Evolutionary conservation across 75 land plant genomes (phyloP).

Genomic region (Sequoia sempervirens): DNA sequence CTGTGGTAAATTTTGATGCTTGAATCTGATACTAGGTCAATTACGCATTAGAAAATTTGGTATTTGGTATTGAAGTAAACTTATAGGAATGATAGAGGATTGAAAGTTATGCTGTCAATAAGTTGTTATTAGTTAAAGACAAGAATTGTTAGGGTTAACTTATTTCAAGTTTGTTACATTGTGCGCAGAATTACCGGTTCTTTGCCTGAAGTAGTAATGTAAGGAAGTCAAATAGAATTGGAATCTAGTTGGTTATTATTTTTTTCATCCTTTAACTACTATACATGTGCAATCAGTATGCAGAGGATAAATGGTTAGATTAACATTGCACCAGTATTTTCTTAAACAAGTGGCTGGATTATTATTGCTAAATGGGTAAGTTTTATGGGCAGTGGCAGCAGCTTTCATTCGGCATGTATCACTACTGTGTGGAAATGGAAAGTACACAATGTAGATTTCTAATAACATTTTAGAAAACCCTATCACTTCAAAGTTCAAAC

Average conservation of each 20-base stretch:
- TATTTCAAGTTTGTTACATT: background rate
- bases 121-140: no score
- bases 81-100: no score
- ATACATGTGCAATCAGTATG: background rate
- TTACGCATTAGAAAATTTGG: no score
- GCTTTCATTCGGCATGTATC: background rate
- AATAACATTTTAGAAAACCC: background rate
- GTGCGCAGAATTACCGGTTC: background rate
- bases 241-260: background rate
- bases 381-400: background rate
- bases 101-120: no score
- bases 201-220: background rate
- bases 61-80: no score
- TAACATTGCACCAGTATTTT: background rate
- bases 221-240: background rate
- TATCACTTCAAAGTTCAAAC: background rate
- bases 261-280: background rate
- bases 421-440: background rate
- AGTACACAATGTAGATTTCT: background rate
- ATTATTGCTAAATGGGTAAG: background rate
- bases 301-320: background rate
- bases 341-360: background rate
- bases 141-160: background rate
- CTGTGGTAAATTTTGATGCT: no score
- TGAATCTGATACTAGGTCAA: no score